Percentiles rank a stretch among this genome's conserved stretches.
These are phyloP conservation scores for Fusarium sp. DNA, from an alignment of 2,329 filamentous ascomycete genomes.

Conservation along the genomic window DNA sequence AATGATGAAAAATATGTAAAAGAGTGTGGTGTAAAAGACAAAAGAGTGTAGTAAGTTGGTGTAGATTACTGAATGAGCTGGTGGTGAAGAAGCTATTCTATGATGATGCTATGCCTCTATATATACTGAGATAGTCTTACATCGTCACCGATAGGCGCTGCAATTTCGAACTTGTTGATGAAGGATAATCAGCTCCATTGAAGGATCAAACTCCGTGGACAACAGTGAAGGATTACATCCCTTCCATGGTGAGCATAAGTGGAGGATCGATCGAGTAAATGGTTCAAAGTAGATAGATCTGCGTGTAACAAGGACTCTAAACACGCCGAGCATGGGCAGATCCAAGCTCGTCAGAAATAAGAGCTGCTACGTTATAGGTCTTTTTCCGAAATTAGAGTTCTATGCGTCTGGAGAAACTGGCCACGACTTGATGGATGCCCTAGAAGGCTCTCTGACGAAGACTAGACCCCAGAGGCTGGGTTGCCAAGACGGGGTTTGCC, in stretches of 20 bases:
- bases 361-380: neutral
- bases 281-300: constrained; percentile 1
- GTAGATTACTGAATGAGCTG: neutral
- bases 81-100: neutral
- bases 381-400: constrained; percentile 1
- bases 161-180: neutral
- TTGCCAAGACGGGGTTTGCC: neutral
- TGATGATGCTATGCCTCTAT: neutral
- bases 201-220: neutral
- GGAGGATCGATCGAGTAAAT: constrained; percentile 1
- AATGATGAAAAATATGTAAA: neutral
- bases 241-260: neutral
- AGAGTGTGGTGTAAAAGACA: neutral
- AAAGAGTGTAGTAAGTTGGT: neutral
- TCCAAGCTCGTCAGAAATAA: neutral
- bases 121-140: neutral
- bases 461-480: neutral
- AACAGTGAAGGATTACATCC: neutral
- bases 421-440: neutral
- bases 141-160: neutral
- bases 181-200: neutral
- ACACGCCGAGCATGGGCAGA: neutral
- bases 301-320: neutral
- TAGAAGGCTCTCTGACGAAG: neutral
- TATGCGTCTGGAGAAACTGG: neutral